These are phyloP conservation scores for Pisolithus thermaeus DNA, from an alignment of 1,284 basidiomycete species.

Conservation along the genomic window DNA sequence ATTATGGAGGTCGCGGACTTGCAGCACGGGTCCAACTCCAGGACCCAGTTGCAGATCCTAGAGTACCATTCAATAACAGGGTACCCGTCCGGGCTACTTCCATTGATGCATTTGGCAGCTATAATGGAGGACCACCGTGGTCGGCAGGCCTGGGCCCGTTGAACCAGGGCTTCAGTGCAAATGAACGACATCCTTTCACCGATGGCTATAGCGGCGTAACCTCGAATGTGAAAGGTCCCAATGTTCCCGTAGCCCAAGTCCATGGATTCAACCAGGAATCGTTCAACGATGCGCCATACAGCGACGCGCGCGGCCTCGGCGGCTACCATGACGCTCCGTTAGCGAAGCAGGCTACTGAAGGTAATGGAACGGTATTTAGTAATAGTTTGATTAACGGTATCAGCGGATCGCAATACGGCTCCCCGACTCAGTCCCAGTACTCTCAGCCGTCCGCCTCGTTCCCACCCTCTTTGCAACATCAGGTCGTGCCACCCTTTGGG, in stretches of 20 bases:
- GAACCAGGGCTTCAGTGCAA: slow-evolving; percentile 18
- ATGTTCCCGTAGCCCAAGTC: slow-evolving; percentile 17
- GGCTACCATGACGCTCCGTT: slow-evolving; percentile 20
- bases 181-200: slow-evolving; percentile 21
- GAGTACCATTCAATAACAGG: slow-evolving; percentile 30
- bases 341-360: slow-evolving; percentile 18
- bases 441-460: slow-evolving; percentile 27
- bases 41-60: slow-evolving; percentile 31
- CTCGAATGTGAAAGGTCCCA: slow-evolving; percentile 14
- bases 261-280: slow-evolving; percentile 23
- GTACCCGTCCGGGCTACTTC: slow-evolving; percentile 31
- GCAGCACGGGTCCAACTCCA: slow-evolving; percentile 32
- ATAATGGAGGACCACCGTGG: slow-evolving; percentile 37
- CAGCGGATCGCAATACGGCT: slow-evolving; percentile 15
- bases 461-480: slow-evolving; percentile 18
- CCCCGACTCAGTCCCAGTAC: slow-evolving; percentile 13
- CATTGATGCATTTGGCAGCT: slow-evolving; percentile 41
- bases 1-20: slow-evolving; percentile 27
- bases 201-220: slow-evolving; percentile 20
- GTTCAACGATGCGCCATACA: slow-evolving; percentile 21
- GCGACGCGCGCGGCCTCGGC: slow-evolving; percentile 16
- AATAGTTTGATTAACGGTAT: slow-evolving; percentile 14
- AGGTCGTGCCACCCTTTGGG: slow-evolving; percentile 17
- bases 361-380: slow-evolving; percentile 20
- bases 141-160: slow-evolving; percentile 21